Percentiles rank a stretch among this genome's conserved stretches.
Evolutionary conservation across 495 filamentous ascomycete species (phyloP).

Genomic region (Achaetomiella virescens): DNA sequence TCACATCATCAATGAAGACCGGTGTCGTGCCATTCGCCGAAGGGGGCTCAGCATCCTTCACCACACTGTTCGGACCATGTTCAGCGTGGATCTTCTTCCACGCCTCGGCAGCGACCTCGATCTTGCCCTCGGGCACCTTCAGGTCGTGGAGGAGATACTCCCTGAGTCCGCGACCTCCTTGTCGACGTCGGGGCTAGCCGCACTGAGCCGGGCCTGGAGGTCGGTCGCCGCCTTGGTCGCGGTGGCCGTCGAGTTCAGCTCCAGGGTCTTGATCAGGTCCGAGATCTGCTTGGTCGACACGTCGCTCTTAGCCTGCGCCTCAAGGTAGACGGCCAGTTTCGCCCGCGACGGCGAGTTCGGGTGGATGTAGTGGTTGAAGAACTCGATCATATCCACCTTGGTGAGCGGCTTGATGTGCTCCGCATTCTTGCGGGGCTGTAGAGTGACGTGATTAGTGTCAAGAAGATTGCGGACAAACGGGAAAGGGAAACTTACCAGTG

Average conservation of each 20-base stretch:
- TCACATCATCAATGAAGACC: constrained; percentile 62
- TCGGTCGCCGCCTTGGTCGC: constrained; percentile 26
- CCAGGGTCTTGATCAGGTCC: constrained; percentile 40
- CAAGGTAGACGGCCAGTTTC: constrained; percentile 77
- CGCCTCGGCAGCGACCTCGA: constrained; percentile 25
- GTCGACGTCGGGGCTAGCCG: constrained; percentile 27
- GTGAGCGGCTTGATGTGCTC: constrained; percentile 64
- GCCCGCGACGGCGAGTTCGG: constrained; percentile 67
- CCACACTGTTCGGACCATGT: constrained; percentile 31
- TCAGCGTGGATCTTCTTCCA: constrained; percentile 49
- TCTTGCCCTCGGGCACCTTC: constrained; percentile 31
- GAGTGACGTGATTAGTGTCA: constrained; percentile 8
- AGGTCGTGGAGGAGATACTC: constrained; percentile 31
- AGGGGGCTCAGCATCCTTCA: constrained; percentile 37
- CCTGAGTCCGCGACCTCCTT: constrained; percentile 30
- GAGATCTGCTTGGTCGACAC: constrained; percentile 48
- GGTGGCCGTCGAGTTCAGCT: constrained; percentile 10
- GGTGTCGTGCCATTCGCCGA: constrained; percentile 41
- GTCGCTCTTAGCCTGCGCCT: constrained; percentile 57
- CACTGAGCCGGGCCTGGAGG: constrained; percentile 30
- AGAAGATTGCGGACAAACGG: no score
- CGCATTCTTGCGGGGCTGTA: constrained; percentile 68
- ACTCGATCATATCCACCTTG: constrained; percentile 72
- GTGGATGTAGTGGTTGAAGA: constrained; percentile 70
- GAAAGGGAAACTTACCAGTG: constrained; percentile 50